Evolutionary conservation across 164 flowering plant species (phyloP).

Genomic region (Liquidambar formosana): DNA sequence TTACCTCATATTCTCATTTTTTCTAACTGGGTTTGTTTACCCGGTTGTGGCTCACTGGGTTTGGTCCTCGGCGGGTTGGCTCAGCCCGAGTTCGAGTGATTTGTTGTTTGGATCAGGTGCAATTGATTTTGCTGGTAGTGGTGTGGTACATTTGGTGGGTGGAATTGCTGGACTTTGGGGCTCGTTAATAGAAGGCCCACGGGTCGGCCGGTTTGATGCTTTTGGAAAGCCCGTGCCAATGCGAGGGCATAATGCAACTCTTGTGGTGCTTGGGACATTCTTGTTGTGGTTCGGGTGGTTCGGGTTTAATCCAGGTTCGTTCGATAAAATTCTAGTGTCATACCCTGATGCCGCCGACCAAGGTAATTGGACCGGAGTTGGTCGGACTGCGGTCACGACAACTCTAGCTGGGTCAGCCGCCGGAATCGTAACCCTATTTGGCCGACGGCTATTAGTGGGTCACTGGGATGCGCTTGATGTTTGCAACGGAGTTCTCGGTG

Average conservation of each 20-base stretch:
- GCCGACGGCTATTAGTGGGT: conserved; percentile 52
- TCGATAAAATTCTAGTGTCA: conserved; percentile 46
- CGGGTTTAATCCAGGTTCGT: conserved; percentile 72
- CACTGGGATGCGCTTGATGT: conserved; percentile 71
- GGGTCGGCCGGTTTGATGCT: conserved; percentile 64
- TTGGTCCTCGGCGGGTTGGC: conserved; percentile 67
- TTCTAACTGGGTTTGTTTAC: conserved; percentile 75
- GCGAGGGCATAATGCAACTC: conserved; percentile 66
- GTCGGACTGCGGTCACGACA: conserved; percentile 68
- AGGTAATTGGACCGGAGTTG: conserved; percentile 58
- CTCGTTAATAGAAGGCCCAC: conserved; percentile 59
- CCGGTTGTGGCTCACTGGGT: conserved; percentile 77
- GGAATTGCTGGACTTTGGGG: conserved; percentile 70
- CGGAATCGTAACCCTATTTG: conserved; percentile 54
- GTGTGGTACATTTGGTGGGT: conserved; percentile 68
- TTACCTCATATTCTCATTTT: conserved; percentile 62
- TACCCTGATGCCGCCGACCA: conserved; percentile 32
- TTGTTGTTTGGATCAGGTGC: conserved; percentile 60
- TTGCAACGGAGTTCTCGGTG: conserved; percentile 62
- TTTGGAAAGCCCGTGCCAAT: conserved; percentile 51
- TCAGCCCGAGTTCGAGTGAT: conserved; percentile 32
- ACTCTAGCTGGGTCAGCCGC: conserved; percentile 64
- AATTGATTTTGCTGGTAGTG: conserved; percentile 64
- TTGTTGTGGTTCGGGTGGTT: conserved; percentile 73
- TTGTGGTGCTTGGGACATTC: conserved; percentile 68